Conservation (phyloP, 1,284 basidiomycete species). For the Sporisorium exsertum region DNA sequence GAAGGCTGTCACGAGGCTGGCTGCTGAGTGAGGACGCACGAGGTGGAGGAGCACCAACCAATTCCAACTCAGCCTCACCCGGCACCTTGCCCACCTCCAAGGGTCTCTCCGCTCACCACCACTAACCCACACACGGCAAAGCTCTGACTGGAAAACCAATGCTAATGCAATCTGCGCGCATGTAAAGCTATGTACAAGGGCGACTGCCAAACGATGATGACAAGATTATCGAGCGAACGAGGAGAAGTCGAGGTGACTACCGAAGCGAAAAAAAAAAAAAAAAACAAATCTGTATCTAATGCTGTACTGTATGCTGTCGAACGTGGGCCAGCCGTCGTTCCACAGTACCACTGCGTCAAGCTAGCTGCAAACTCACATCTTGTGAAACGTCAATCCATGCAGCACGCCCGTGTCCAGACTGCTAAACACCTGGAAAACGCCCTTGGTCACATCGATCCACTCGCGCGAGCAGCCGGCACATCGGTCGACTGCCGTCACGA, state of each 20-base stretch:
- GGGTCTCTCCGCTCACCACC: too few species aligned
- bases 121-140: not conserved
- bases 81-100: too few species aligned
- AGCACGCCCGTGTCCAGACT: conserved; percentile 24
- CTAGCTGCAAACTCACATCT: conserved; percentile 7
- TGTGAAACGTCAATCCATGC: conserved; percentile 22
- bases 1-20: too few species aligned
- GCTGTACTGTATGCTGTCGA: not conserved
- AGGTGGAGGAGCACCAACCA: too few species aligned
- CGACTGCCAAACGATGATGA: not conserved
- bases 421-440: conserved; percentile 29
- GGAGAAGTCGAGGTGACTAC: not conserved
- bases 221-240: not conserved
- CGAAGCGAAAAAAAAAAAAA: not conserved
- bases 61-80: too few species aligned
- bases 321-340: not conserved
- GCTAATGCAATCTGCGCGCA: not conserved
- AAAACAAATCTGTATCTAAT: not conserved
- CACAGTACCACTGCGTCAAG: too few species aligned
- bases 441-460: conserved; percentile 52
- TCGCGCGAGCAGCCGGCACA: conserved; percentile 29
- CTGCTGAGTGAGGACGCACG: too few species aligned
- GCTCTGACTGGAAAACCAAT: too few species aligned
- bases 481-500: conserved; percentile 34
- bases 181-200: not conserved